Base-by-base conservation (phyloP, 208 protist species). In the Phytomonas francai region DNA sequence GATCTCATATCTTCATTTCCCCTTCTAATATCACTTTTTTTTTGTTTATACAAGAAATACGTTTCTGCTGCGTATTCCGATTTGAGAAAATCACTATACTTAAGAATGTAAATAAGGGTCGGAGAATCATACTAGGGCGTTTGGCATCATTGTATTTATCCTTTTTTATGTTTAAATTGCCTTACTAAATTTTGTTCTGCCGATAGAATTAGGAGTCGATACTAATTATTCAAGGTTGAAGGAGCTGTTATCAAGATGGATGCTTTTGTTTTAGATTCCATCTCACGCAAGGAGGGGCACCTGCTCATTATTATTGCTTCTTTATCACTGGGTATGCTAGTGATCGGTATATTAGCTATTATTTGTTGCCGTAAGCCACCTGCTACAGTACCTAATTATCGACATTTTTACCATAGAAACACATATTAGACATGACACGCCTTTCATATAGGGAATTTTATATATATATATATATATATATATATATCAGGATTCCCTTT, bases 301-400 rank as follows among this genome's bases (percentile, higher is more conserved):
- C 64, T 70, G 33, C 70, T 80, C 57, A 63, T 86, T 25, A 71
- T 83, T 14, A 70, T 79, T 60, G 72, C 75, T 25, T 70, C 78
- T 16, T 27, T 87, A 29, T 72, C 74, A 22, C 70, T 87, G 28
- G 72, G 34, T 28, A 59, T 84, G 25, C 61, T 84, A 2, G 12
- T 84, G 5, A 22, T 70, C 3, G 80, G 77, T 29, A 70, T 79
- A 8, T 34, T 72, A 12, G 59, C 63, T 22, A 65, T 77, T 25
- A 49, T 74, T 25, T 68, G 62, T 25, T 70, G 19, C 45, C 19
- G 19, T 22, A 54, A 54, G 22, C 45, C 45, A 25, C 16, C 0
- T 19, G 45, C 16, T 54, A 9, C 36, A 39, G 22, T 63, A 34
- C 36, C 22, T 49, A 12, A 63, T 22, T 49, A 63, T 19, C 32